Conservation (phyloP, 371 early-diverging fungal genomes). For the Mucor saturninus region DNA sequence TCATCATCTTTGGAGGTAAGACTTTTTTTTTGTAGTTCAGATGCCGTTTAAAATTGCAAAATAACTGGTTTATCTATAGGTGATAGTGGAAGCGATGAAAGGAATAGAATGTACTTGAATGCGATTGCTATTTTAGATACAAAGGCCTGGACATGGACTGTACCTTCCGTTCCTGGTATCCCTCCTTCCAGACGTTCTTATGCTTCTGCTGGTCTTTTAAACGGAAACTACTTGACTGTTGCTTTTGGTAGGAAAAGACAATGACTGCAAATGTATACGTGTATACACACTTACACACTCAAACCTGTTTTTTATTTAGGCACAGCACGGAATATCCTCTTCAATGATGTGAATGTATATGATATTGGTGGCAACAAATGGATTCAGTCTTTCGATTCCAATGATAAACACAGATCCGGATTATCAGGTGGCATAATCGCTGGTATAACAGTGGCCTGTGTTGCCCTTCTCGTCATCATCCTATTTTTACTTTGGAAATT, state of each 20-base stretch:
- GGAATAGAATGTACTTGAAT: constrained; percentile 35
- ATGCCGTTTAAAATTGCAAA: neutral
- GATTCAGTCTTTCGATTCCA: constrained; percentile 34
- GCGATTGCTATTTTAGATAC: constrained; percentile 48
- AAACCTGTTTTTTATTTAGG: constrained; percentile 21
- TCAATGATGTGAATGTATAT: constrained; percentile 51
- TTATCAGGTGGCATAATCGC: constrained; percentile 47
- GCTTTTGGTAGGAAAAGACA: constrained; percentile 44
- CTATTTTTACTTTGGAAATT: constrained; percentile 52
- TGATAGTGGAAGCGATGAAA: constrained; percentile 30
- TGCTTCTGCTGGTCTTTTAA: constrained; percentile 41
- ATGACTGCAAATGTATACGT: neutral
- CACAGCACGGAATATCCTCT: constrained; percentile 35
- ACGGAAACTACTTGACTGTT: constrained; percentile 34
- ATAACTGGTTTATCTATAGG: constrained; percentile 23
- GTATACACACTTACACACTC: neutral
- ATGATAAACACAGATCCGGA: neutral
- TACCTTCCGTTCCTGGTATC: constrained; percentile 36
- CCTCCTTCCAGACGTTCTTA: constrained; percentile 48
- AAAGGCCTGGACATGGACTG: constrained; percentile 46
- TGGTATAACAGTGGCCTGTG: constrained; percentile 47
- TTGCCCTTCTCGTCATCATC: constrained; percentile 34
- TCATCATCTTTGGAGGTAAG: constrained; percentile 54
- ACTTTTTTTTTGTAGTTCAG: neutral
- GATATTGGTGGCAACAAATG: constrained; percentile 30